Evolutionary conservation across 257 asterid species (phyloP).

Genomic region (Gardenia jasminoides): DNA sequence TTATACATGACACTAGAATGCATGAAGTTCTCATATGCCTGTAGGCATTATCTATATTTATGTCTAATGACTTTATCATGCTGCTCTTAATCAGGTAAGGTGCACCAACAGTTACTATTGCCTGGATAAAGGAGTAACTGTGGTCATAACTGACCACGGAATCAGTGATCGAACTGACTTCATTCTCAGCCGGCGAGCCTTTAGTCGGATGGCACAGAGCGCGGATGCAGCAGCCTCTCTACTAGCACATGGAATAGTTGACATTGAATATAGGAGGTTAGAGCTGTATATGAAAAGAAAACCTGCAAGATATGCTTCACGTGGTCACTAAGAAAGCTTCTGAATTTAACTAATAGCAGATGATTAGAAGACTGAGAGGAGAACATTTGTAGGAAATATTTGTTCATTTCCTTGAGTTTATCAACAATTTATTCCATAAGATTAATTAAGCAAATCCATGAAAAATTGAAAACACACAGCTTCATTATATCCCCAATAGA

Average conservation of each 20-base stretch:
- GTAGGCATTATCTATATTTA: background rate
- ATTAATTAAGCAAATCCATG: no score
- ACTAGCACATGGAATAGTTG: conserved; percentile 56
- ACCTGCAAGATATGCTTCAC: conserved; percentile 1
- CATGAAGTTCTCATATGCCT: no score
- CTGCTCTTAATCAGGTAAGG: conserved; percentile 51
- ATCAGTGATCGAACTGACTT: conserved; percentile 62
- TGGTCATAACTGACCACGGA: conserved; percentile 73
- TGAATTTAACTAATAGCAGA: no score
- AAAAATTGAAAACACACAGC: background rate
- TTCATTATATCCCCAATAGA: background rate
- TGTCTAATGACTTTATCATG: background rate
- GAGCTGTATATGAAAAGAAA: background rate
- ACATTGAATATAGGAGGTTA: conserved; percentile 65
- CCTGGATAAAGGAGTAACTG: conserved; percentile 61
- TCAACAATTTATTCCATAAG: background rate
- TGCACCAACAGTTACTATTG: conserved; percentile 60
- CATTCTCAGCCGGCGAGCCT: conserved; percentile 72
- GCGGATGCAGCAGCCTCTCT: conserved; percentile 57
- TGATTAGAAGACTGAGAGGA: background rate
- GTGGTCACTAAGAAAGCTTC: background rate
- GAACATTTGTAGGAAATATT: background rate
- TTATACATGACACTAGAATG: no score
- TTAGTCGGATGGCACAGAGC: conserved; percentile 64
- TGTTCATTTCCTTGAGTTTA: background rate